phyloP scores from a whole-genome alignment of 108 stramenopile genomes.

The Nannochloropsis salina region DNA sequence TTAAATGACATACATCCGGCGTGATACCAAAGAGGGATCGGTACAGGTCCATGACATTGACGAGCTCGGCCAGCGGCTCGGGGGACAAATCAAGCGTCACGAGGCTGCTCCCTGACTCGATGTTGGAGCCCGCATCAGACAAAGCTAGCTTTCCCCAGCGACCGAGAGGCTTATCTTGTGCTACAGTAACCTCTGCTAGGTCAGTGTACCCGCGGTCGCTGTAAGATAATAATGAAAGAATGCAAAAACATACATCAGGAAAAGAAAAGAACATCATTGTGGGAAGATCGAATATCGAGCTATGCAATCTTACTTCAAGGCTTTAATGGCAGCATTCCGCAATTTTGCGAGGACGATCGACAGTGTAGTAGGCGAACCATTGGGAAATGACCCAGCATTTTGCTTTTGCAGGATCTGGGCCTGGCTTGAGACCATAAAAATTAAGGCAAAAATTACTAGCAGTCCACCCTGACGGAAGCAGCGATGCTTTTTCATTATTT shows the following conservation, averaged over 20 bases:
- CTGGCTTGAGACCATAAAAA: no score
- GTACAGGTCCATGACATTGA: conserved; percentile 7
- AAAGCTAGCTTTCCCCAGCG: background rate
- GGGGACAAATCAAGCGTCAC: background rate
- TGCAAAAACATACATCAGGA: background rate
- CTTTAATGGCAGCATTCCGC: background rate
- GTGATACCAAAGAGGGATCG: conserved; percentile 14
- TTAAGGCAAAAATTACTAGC: no score
- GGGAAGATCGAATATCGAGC: background rate
- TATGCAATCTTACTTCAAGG: background rate
- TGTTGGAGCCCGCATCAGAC: background rate
- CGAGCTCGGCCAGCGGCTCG: background rate
- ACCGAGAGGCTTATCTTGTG: background rate
- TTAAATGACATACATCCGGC: background rate
- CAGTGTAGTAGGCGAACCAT: background rate
- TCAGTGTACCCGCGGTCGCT: background rate
- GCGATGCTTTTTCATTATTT: no score
- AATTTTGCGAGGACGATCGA: background rate
- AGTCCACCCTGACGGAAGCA: no score
- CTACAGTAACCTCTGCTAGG: background rate
- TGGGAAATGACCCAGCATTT: background rate
- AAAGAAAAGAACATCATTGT: background rate
- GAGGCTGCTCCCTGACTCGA: background rate
- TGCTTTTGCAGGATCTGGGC: no score
- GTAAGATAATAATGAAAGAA: background rate